A percentile compares a stretch with the other conserved stretches of the same genome.
Evolutionary conservation across 257 asterid genomes (phyloP).

Genomic region (Nicotiana noctiflora): DNA sequence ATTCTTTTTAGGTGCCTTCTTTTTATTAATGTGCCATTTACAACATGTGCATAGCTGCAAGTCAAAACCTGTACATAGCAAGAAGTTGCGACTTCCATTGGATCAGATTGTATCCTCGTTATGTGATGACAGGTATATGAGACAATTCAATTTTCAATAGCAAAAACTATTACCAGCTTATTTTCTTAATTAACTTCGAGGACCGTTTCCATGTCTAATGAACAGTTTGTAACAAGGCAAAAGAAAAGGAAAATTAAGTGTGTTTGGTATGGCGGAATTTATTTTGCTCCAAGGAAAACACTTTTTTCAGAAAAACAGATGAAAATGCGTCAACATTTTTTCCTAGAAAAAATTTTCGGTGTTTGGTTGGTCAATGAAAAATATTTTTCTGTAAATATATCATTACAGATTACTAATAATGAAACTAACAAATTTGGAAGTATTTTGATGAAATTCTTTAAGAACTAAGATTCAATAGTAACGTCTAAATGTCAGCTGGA

Average conservation of each 20-base stretch:
- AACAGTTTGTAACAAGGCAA: background rate
- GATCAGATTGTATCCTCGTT: background rate
- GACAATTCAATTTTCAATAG: background rate
- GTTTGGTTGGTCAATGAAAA: background rate
- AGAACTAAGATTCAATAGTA: background rate
- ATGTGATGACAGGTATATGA: background rate
- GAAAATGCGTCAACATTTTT: too few relatives aligned
- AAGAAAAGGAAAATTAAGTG: background rate
- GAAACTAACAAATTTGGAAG: background rate
- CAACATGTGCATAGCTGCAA: background rate
- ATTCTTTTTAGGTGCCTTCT: background rate
- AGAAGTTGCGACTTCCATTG: background rate
- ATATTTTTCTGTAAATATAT: too few relatives aligned
- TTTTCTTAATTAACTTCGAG: background rate
- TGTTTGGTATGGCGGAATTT: background rate
- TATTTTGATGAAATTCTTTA: background rate
- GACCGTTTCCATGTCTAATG: background rate
- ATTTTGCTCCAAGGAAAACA: background rate
- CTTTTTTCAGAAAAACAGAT: background rate
- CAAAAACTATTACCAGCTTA: background rate
- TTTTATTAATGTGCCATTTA: background rate
- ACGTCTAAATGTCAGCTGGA: background rate
- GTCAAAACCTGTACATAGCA: background rate
- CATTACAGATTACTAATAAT: background rate
- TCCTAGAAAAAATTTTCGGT: background rate